Conservation (phyloP, 306 rosid genomes). For the Quillaja saponaria region DNA sequence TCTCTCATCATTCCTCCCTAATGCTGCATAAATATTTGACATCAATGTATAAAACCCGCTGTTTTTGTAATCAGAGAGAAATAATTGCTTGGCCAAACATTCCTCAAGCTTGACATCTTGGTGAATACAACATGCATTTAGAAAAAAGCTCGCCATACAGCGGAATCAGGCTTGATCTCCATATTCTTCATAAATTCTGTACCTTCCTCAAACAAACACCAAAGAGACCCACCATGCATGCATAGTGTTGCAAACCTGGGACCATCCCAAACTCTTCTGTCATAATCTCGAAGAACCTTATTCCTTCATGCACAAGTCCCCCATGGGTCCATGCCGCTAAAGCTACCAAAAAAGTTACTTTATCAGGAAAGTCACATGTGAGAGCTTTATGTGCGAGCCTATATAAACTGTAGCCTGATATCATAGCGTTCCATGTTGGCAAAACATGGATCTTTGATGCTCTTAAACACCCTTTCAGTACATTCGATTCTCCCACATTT, state of each 20-base stretch:
- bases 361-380: conserved; percentile 62
- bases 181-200: conserved; percentile 44
- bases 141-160: conserved; percentile 73
- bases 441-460: conserved; percentile 65
- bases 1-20: conserved; percentile 77
- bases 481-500: conserved; percentile 76
- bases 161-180: conserved; percentile 68
- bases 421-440: conserved; percentile 81
- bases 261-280: conserved; percentile 42
- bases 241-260: conserved; percentile 72
- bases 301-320: conserved; percentile 62
- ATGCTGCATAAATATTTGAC: conserved; percentile 74
- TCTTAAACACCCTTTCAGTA: conserved; percentile 61
- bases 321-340: conserved; percentile 73
- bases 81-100: conserved; percentile 54
- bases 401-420: conserved; percentile 69
- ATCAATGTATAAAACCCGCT: conserved; percentile 67
- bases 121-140: conserved; percentile 69
- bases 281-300: conserved; percentile 49
- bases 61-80: conserved; percentile 50
- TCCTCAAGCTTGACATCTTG: conserved; percentile 73
- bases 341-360: conserved; percentile 68
- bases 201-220: conserved; percentile 72
- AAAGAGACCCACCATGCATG: conserved; percentile 65
- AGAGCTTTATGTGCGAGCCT: conserved; percentile 68